Base-by-base conservation (phyloP, 345 rosid genomes). In the Zanthoxylum bungeanum region DNA sequence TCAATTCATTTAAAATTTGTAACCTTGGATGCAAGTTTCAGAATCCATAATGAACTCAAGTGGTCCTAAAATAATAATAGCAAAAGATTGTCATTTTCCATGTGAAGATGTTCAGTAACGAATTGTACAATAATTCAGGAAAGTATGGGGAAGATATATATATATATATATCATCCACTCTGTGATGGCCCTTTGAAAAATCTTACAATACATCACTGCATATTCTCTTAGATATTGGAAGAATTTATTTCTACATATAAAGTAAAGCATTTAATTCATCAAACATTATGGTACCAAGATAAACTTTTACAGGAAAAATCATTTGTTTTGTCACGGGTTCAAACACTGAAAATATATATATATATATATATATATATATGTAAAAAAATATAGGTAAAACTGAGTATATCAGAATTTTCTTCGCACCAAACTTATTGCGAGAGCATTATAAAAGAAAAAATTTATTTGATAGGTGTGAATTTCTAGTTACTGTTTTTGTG, bases 61-160 rank as follows among this genome's bases (percentile, higher is more conserved):
- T 51, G 71, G 71, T 67, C 71, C 60, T 67, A 25, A 8, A 50
- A 50, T 50, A 11, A 14, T 34, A n/a, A 66, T 9, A 2, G 39
- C 8, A 51, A 53, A 47, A 36, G 49, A 34, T 67, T 22, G 24
- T 14, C 49, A 34, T 51, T 52, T 34, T 67, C 60, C 71, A 51
- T 14, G 71, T 67, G 71, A 34, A 21, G 46, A 34, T 36, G 16
- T 52, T 24, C 46, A 66, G 59, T 19, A 31, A 3, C n/a, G 5
- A 14, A 2, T 31, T 39, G n/a, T 25, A 62, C 42, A 10, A 27
- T 58, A 27, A 14, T 64, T 46, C 0, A 17, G 39, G 2, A 65
- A 21, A 33, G 70, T 50, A 50, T 50, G 59, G 70, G 17, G 22
- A 66, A 4, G 59, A 14, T 9, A 4, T 19, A n/a, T n/a, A n/a